Evolutionary conservation across 2,329 filamentous ascomycete genomes (phyloP).

Genomic region (Aspergillus calidoustus): DNA sequence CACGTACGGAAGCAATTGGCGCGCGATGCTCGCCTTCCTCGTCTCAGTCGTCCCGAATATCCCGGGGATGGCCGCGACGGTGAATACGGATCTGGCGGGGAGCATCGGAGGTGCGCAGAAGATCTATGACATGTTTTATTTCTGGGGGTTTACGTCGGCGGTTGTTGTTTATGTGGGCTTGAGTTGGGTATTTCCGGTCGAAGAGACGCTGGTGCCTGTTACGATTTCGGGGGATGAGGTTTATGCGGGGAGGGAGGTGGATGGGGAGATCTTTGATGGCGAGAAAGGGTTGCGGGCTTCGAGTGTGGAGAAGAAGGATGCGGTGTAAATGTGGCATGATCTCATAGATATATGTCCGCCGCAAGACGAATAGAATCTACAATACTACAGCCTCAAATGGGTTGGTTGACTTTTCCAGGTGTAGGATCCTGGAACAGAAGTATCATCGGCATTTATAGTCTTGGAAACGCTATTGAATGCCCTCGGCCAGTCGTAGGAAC

Average conservation of each 20-base stretch:
- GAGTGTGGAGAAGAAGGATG: too few relatives aligned
- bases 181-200: neutral
- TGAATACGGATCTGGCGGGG: neutral
- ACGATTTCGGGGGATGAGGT: neutral
- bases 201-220: neutral
- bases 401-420: too few relatives aligned
- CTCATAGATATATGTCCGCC: too few relatives aligned
- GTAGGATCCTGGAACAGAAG: too few relatives aligned
- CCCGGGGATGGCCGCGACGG: conserved; percentile 4
- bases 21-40: neutral
- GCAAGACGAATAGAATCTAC: too few relatives aligned
- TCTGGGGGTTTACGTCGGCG: conserved; percentile 1
- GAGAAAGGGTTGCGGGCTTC: too few relatives aligned
- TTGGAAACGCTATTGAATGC: too few relatives aligned
- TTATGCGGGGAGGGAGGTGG: neutral
- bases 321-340: too few relatives aligned
- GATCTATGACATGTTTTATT: conserved; percentile 6
- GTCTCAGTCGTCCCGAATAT: conserved; percentile 4
- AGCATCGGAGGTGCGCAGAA: conserved; percentile 1
- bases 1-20: conserved; percentile 1
- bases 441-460: too few relatives aligned
- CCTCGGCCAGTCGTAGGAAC: too few relatives aligned
- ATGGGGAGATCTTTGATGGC: too few relatives aligned
- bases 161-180: neutral
- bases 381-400: too few relatives aligned